These are phyloP conservation scores for Podospora pseudoanserina DNA, from an alignment of 495 filamentous ascomycete genomes.

Conservation along the genomic window DNA sequence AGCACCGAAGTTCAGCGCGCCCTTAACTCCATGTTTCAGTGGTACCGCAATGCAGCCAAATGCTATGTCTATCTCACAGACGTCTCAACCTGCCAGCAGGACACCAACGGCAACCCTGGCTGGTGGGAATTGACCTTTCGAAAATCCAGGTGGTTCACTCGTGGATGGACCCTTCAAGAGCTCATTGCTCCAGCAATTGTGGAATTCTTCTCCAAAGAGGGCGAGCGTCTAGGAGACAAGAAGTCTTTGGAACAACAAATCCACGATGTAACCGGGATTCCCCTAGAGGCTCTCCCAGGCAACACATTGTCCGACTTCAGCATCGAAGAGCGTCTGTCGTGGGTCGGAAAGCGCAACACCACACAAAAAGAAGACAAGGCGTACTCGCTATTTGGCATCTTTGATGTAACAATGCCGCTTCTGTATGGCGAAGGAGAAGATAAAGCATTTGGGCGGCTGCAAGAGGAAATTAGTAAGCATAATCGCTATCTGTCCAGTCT, in stretches of 20 bases:
- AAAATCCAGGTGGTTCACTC: too few relatives aligned
- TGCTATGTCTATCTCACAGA: conserved; percentile 22
- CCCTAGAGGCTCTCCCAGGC: not conserved
- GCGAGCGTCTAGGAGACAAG: conserved; percentile 25
- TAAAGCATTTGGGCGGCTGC: conserved; percentile 1
- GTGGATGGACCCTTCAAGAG: not conserved
- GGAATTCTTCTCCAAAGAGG: conserved; percentile 25
- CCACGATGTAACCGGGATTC: conserved; percentile 22
- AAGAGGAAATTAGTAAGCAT: not conserved
- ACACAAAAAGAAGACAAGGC: not conserved
- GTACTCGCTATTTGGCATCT: not conserved
- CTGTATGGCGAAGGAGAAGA: conserved; percentile 9
- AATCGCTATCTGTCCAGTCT: not conserved
- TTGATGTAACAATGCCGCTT: not conserved
- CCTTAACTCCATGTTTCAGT: conserved; percentile 41
- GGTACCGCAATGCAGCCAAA: conserved; percentile 29
- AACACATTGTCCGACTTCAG: conserved; percentile 5
- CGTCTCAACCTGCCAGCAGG: too few relatives aligned
- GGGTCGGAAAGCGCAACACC: not conserved
- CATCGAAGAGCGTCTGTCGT: conserved; percentile 25
- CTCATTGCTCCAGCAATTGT: conserved; percentile 19
- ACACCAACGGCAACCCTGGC: too few relatives aligned
- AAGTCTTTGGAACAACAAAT: conserved; percentile 14
- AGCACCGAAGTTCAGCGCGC: too few relatives aligned
- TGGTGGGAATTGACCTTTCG: too few relatives aligned